Evolutionary conservation across 208 protist species (phyloP), one percentile per base, ranked within the genome.

Genomic region (Tetramitus jugosus): DNA sequence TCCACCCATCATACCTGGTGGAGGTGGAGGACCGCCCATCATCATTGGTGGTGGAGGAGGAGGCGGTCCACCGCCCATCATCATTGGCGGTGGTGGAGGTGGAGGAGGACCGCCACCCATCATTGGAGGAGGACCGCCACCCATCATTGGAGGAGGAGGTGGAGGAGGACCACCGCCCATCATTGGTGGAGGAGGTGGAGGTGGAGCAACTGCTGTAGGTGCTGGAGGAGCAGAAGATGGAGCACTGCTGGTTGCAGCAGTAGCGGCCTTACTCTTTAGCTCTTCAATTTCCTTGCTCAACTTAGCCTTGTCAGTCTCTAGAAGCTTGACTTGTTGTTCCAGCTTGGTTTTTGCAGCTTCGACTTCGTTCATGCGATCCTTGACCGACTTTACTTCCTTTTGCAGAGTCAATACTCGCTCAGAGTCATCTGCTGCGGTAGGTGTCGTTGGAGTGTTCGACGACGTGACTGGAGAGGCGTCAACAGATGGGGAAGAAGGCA

Each of bases 91-190:
- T 4, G 42, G 8, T 53, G 67, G 67, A n/a, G 62, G 62, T 10
- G 6, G 2, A n/a, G 67, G 67, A 39, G 37, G 4, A 33, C 14
- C 17, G n/a, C 67, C 67, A 35, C 31, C 35, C 29, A 20, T 14
- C 10, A 29, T 20, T 39, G 62, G 60, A n/a, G 60, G 62, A 43
- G n/a, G 4, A n/a, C 20, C 20, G 7, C 17, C 23, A 43, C 35
- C 62, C 62, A 68, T 68, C 2, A 20, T 29, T 43, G 62, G 33
- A 8, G 62, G 62, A n/a, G 67, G 39, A 14, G 67, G 67, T 74
- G 42, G 13, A 7, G 26, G 23, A 13, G 42, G 2, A 20, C 23
- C n/a, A 43, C 62, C 62, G 23, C 26, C 31, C 6, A 0, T 40
- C 13, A n/a, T 3, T 35, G 13, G 10, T 71, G 39, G 3, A n/a